Percentiles rank a stretch among this genome's conserved stretches.
Conservation (phyloP, 352 stramenopile genomes). For the Pythium angustatum region DNA sequence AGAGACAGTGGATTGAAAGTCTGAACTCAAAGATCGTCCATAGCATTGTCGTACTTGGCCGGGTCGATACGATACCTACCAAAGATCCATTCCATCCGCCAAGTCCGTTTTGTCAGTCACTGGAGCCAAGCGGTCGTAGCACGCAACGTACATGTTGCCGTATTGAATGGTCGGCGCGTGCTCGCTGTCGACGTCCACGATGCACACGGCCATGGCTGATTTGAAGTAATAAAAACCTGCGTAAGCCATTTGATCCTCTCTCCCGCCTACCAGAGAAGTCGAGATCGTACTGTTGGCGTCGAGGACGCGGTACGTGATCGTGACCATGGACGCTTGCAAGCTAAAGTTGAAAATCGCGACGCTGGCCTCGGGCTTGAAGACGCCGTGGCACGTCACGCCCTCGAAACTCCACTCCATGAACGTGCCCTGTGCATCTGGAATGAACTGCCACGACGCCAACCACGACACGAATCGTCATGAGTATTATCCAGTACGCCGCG, state of each 20-base stretch:
- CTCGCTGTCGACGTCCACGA: slow-evolving; percentile 83
- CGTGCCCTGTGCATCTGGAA: slow-evolving; percentile 71
- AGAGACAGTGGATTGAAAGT: background rate
- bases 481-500: too few relatives aligned
- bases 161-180: slow-evolving; percentile 82
- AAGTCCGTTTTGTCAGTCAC: too few relatives aligned
- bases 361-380: slow-evolving; percentile 79
- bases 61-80: slow-evolving; percentile 77
- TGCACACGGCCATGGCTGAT: slow-evolving; percentile 86
- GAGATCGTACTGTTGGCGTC: slow-evolving; percentile 68
- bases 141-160: slow-evolving; percentile 70
- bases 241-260: too few relatives aligned
- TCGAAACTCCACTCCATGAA: slow-evolving; percentile 90
- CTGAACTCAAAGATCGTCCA: slow-evolving; percentile 22
- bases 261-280: background rate
- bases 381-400: slow-evolving; percentile 76
- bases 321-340: slow-evolving; percentile 82
- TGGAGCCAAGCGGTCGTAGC: too few relatives aligned
- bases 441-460: too few relatives aligned
- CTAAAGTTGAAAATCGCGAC: slow-evolving; percentile 86
- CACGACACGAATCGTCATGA: too few relatives aligned
- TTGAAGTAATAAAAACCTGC: too few relatives aligned
- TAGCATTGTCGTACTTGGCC: slow-evolving; percentile 57
- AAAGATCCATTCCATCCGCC: too few relatives aligned
- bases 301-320: slow-evolving; percentile 79